Percentiles rank a stretch among this genome's conserved stretches.
These are phyloP conservation scores for Leishmania mexicana DNA, from an alignment of 208 protist species.

Conservation along the genomic window DNA sequence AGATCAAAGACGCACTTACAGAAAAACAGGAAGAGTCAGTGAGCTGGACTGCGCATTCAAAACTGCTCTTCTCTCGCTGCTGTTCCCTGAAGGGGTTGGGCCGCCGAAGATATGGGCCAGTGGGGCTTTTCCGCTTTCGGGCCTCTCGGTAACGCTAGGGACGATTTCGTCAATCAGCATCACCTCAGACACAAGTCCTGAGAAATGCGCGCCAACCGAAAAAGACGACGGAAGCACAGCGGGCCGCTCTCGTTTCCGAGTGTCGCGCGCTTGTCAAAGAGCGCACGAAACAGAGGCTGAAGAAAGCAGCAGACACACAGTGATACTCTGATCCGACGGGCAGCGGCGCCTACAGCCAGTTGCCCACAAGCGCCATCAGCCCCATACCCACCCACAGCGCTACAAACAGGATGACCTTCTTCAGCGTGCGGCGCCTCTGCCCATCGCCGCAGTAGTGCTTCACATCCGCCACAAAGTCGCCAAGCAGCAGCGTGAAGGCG, in stretches of 20 bases:
- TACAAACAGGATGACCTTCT: conserved; percentile 31
- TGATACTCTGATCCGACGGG: not conserved
- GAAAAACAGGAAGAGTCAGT: not conserved
- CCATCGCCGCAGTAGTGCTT: conserved; percentile 26
- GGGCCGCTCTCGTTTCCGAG: not conserved
- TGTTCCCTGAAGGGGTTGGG: not conserved
- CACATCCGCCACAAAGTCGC: conserved; percentile 54
- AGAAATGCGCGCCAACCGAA: not conserved
- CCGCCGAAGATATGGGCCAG: not conserved
- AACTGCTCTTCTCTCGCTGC: not conserved
- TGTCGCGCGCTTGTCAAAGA: not conserved
- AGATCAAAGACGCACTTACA: not conserved
- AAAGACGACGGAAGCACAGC: not conserved
- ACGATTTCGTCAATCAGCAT: too few species aligned
- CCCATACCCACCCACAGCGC: conserved; percentile 50
- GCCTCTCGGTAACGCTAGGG: too few species aligned
- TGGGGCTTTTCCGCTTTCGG: too few species aligned
- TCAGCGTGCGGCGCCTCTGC: not conserved
- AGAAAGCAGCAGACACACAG: not conserved
- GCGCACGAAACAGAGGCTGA: not conserved
- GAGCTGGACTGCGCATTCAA: not conserved
- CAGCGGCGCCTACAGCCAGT: conserved; percentile 36
- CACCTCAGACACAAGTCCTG: not conserved
- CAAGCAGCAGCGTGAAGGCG: conserved; percentile 62
- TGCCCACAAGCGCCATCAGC: conserved; percentile 50